Conservation (phyloP, 129 eudicot genomes). For the Helichrysum umbraculigerum region DNA sequence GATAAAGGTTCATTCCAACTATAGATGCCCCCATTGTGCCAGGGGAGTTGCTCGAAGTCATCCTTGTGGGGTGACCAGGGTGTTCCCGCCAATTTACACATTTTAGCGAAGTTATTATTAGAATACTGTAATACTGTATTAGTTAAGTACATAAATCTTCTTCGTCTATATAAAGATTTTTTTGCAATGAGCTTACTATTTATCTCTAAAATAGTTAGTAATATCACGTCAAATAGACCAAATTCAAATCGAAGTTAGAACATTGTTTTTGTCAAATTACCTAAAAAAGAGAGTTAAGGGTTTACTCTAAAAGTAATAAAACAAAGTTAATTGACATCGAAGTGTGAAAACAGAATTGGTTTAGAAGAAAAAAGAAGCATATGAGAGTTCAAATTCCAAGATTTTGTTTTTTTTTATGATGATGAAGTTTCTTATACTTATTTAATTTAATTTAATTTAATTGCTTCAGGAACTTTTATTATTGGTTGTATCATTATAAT, state of each 20-base stretch:
- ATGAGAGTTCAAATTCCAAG: conserved; percentile 36
- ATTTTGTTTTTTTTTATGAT: conserved; percentile 19
- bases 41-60: no score
- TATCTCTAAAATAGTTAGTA: no score
- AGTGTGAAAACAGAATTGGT: conserved; percentile 33
- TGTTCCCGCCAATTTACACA: no score
- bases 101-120: no score
- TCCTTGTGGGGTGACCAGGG: no score
- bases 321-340: conserved; percentile 3
- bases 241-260: neutral
- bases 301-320: conserved; percentile 9
- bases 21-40: no score
- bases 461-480: conserved; percentile 8
- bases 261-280: neutral
- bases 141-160: no score
- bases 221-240: neutral
- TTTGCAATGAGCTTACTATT: no score
- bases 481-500: conserved; percentile 21
- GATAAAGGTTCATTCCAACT: no score
- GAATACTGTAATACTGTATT: no score
- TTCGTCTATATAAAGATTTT: no score
- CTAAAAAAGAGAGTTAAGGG: neutral
- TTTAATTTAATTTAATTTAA: neutral
- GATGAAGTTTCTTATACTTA: neutral
- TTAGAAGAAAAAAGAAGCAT: conserved; percentile 36